phyloP scores from a whole-genome alignment of 2,329 filamentous ascomycete species.

The Beauveria pseudobassiana region DNA sequence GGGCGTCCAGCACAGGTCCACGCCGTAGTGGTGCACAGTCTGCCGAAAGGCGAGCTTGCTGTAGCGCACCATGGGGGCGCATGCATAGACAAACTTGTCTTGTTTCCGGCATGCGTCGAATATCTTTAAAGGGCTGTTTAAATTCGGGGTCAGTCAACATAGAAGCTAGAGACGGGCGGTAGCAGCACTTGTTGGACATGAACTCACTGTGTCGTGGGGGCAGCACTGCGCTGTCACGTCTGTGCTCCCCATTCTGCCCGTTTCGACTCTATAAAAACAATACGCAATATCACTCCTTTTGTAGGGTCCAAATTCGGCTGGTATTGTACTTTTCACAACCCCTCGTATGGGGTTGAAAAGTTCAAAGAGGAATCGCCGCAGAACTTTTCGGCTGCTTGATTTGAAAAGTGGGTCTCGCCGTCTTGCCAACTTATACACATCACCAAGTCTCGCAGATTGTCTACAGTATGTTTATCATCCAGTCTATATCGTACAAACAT shows the following conservation, averaged over 20 bases:
- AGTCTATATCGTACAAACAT: neutral
- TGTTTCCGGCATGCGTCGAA: constrained; percentile 48
- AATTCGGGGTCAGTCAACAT: neutral
- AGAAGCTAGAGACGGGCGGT: neutral
- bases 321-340: neutral
- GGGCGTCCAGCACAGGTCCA: constrained; percentile 63
- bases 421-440: neutral
- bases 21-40: constrained; percentile 56
- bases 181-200: neutral
- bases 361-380: neutral
- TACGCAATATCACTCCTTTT: too few relatives aligned
- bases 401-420: neutral
- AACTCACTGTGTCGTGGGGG: constrained; percentile 11
- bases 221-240: constrained; percentile 2
- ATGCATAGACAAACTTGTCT: constrained; percentile 48
- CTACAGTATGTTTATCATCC: neutral
- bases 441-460: neutral
- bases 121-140: constrained; percentile 46
- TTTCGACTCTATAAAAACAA: neutral
- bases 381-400: neutral
- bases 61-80: constrained; percentile 63
- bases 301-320: neutral
- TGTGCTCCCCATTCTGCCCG: neutral
- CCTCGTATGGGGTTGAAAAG: neutral
- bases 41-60: constrained; percentile 64